Percentiles rank a stretch among this genome's conserved stretches.
Conservation (phyloP, 805 yeast genomes). For the Ogataea saltuana region DNA sequence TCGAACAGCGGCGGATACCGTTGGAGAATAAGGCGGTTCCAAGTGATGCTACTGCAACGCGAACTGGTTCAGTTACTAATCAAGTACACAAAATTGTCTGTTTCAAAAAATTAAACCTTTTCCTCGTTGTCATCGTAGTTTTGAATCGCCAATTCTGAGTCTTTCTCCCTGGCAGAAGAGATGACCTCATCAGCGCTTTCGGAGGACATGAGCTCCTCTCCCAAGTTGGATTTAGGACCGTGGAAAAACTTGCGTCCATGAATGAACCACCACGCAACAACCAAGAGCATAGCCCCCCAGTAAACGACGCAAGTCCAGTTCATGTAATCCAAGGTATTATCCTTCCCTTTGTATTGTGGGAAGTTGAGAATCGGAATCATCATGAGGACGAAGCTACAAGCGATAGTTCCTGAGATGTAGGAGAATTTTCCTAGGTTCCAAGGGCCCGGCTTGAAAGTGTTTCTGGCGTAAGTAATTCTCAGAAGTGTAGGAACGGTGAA, state of each 20-base stretch:
- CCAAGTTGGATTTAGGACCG: conserved; percentile 60
- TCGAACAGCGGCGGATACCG: too few species aligned
- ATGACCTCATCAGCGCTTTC: conserved; percentile 18
- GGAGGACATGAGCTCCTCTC: conserved; percentile 29
- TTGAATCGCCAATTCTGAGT: conserved; percentile 9
- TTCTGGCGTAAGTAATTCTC: conserved; percentile 55
- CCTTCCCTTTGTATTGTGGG: conserved; percentile 48
- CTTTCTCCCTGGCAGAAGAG: conserved; percentile 2
- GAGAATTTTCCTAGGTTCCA: conserved; percentile 61
- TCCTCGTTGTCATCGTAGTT: conserved; percentile 5
- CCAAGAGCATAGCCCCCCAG: conserved; percentile 57
- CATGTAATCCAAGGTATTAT: conserved; percentile 44
- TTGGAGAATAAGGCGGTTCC: too few species aligned
- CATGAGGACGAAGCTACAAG: conserved; percentile 49
- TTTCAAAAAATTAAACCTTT: conserved; percentile 7
- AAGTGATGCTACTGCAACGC: too few species aligned
- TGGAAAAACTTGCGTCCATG: conserved; percentile 60
- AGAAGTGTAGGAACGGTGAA: conserved; percentile 64
- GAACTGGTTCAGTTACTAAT: too few species aligned
- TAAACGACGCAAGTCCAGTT: conserved; percentile 67
- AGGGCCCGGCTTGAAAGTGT: conserved; percentile 61
- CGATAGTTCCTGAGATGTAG: conserved; percentile 48
- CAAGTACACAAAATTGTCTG: too few species aligned
- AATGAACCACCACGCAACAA: conserved; percentile 49
- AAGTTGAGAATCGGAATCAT: conserved; percentile 64